These are phyloP conservation scores for Turnera subulata DNA, from an alignment of 345 rosid species.

Conservation along the genomic window DNA sequence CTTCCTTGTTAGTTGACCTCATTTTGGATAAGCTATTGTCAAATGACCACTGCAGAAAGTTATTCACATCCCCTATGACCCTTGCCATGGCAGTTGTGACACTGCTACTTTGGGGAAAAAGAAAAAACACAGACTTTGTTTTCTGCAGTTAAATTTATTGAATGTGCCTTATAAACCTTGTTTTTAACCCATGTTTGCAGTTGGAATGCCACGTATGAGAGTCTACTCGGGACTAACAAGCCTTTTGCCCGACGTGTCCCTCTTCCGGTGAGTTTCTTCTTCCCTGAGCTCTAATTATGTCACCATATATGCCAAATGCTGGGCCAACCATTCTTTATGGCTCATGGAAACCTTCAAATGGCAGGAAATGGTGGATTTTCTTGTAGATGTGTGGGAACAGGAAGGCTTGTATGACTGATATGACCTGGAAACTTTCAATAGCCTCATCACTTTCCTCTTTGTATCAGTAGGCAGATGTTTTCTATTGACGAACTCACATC, in stretches of 20 bases:
- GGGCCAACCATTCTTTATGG: background rate
- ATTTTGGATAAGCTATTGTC: too few species aligned
- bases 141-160: slow-evolving; percentile 1
- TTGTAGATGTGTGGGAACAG: slow-evolving; percentile 27
- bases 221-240: slow-evolving; percentile 42
- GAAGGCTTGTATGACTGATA: slow-evolving; percentile 27
- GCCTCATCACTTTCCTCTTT: background rate
- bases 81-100: too few species aligned
- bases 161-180: background rate
- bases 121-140: too few species aligned
- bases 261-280: slow-evolving; percentile 45
- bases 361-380: slow-evolving; percentile 40
- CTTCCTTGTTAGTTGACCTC: too few species aligned
- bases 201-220: slow-evolving; percentile 48
- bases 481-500: background rate
- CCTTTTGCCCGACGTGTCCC: slow-evolving; percentile 48
- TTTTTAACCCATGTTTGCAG: slow-evolving; percentile 9
- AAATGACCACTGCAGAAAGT: too few species aligned
- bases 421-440: too few species aligned
- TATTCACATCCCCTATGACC: too few species aligned
- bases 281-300: background rate
- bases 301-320: background rate
- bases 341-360: slow-evolving; percentile 6
- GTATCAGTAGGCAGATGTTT: background rate
- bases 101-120: too few species aligned